Conservation (phyloP, 768 basidiomycete genomes). For the Russula sp. region DNA sequence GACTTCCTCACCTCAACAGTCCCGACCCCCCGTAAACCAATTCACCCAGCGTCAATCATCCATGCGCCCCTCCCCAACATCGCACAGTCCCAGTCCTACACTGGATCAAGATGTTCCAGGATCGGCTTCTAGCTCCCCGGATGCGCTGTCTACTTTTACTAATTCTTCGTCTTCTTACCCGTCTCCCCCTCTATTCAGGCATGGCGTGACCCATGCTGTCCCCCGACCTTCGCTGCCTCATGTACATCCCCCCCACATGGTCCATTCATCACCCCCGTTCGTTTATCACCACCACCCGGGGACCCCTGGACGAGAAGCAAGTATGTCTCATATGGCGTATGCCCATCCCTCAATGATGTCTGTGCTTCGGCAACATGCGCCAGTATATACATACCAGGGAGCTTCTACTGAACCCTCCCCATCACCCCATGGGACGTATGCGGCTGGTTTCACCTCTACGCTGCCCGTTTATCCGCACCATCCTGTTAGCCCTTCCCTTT, state of each 20-base stretch:
- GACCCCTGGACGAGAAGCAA: constrained; percentile 10
- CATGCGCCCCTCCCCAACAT: constrained; percentile 26
- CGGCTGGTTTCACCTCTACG: constrained; percentile 21
- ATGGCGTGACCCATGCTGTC: constrained; percentile 11
- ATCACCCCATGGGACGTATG: constrained; percentile 34
- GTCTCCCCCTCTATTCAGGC: constrained; percentile 29
- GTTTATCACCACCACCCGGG: constrained; percentile 18
- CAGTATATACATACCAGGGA: constrained; percentile 42
- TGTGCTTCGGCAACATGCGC: constrained; percentile 40
- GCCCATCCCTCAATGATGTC: constrained; percentile 36
- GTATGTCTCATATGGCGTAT: constrained; percentile 28
- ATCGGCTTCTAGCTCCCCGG: background rate
- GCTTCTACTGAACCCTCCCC: constrained; percentile 39
- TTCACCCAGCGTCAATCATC: constrained; percentile 3
- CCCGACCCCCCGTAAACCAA: background rate
- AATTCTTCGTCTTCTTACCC: constrained; percentile 31
- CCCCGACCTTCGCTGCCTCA: constrained; percentile 14
- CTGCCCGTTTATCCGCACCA: constrained; percentile 16
- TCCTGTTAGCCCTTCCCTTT: constrained; percentile 29
- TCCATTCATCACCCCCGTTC: constrained; percentile 17
- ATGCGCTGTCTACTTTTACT: constrained; percentile 14
- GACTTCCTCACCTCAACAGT: constrained; percentile 9
- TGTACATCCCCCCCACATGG: constrained; percentile 12
- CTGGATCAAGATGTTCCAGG: constrained; percentile 1
- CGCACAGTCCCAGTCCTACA: background rate